phyloP scores from a whole-genome alignment of 148 eudicot genomes.

The Chenopodium formosanum region DNA sequence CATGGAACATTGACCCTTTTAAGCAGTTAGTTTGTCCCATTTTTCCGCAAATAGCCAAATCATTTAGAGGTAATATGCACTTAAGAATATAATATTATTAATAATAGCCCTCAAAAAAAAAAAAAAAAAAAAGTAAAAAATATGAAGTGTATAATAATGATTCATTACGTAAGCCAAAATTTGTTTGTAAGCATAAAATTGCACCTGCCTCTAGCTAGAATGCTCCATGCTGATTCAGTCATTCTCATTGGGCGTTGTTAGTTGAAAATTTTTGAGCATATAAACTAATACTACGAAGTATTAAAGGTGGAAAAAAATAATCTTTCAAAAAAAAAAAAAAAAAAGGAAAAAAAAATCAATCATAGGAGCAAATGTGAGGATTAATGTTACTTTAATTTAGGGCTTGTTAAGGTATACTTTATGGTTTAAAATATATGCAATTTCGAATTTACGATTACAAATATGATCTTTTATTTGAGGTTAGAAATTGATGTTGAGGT shows the following conservation, averaged over 20 bases:
- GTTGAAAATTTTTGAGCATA: neutral
- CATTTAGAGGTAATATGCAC: neutral
- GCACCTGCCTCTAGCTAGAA: neutral
- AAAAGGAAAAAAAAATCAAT: too few relatives aligned
- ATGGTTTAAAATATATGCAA: too few relatives aligned
- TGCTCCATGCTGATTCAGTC: neutral
- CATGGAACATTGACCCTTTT: conserved; percentile 5
- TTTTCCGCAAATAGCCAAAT: conserved; percentile 7
- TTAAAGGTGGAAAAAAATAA: neutral
- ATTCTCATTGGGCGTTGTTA: neutral
- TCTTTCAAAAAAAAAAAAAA: too few relatives aligned
- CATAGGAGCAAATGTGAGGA: neutral
- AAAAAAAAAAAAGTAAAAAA: too few relatives aligned
- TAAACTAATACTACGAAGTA: too few relatives aligned
- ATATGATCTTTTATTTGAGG: too few relatives aligned
- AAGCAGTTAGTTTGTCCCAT: neutral
- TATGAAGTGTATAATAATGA: neutral
- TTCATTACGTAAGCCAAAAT: neutral
- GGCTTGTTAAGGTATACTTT: too few relatives aligned
- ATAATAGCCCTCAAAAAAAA: too few relatives aligned
- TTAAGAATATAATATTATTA: neutral
- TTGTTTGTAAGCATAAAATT: conserved; percentile 1
- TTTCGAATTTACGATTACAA: too few relatives aligned
- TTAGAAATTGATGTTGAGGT: too few relatives aligned
- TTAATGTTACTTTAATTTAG: too few relatives aligned